Conservation (phyloP, 805 yeast genomes). For the Wickerhamiella occidentalis region DNA sequence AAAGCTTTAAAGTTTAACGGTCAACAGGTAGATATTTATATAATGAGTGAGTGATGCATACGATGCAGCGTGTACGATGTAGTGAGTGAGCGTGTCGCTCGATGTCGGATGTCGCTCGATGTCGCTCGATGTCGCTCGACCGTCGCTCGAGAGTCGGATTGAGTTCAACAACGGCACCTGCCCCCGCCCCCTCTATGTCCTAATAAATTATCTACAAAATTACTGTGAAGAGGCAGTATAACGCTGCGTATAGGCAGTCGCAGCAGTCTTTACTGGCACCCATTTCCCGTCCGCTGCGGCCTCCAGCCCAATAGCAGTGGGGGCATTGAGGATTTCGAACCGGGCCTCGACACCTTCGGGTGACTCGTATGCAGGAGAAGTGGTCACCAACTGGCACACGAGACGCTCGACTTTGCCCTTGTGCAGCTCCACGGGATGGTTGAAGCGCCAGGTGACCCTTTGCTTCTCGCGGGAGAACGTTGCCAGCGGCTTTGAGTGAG, state of each 20-base stretch:
- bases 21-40: neutral
- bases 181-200: no score
- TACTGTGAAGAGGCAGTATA: slow-evolving; percentile 3
- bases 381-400: slow-evolving; percentile 77
- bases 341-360: slow-evolving; percentile 59
- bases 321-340: slow-evolving; percentile 18
- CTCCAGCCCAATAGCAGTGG: slow-evolving; percentile 11
- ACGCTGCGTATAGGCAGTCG: slow-evolving; percentile 9
- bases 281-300: slow-evolving; percentile 14
- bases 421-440: slow-evolving; percentile 27
- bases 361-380: slow-evolving; percentile 56
- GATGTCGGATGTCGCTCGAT: no score
- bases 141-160: no score
- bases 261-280: slow-evolving; percentile 17
- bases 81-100: no score
- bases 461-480: slow-evolving; percentile 76
- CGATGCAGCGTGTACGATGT: neutral
- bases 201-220: neutral
- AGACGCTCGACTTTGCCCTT: slow-evolving; percentile 47
- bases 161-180: no score
- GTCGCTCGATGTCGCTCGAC: no score
- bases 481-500: slow-evolving; percentile 86
- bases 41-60: neutral
- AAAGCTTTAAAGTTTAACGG: no score
- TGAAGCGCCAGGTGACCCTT: slow-evolving; percentile 76